Base-by-base conservation (phyloP, 2,329 filamentous ascomycete genomes). In the Lasiodiplodia sp. region DNA sequence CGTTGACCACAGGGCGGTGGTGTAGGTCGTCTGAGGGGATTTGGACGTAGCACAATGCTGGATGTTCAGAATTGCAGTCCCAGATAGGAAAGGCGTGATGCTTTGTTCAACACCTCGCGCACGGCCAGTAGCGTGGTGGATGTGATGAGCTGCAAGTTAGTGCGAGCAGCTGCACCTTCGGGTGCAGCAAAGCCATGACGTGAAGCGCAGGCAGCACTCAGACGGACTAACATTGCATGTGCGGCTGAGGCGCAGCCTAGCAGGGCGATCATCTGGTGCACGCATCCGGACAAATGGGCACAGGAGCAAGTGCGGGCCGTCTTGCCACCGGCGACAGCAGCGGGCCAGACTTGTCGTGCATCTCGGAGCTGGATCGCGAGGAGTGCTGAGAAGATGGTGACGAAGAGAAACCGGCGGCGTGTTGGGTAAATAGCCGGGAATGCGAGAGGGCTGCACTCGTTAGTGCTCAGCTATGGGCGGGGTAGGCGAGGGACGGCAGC, bases 221-320 rank as follows among this genome's bases (percentile, higher is more conserved):
- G 18, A 31, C 23, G 11, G 28, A 31, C 25, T 25, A 18, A 51
- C 18, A 38, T 34, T 52, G 60, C 44, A 64, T 64, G 47, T 64
- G 60, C 60, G 60, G 60, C 60, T 64, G 60, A 64, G 60, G 44
- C 60, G 60, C 60, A 52, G 60, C 2, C 44, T 38, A 38, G 37
- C 60, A 52, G 51, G 44, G 31, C 60, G 60, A 52, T 28, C 44
- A 18, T 52, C 47, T 52, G 60, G 60, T 14, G 37, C 18, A 31
- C 60, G 47, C 47, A 64, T 23, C 28, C 60, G 60, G 60, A 52
- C 44, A 49, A 51, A 52, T 37, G 60, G 60, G 44, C 11, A 31
- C 60, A 37, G 58, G 47, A 47, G 60, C 51, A 37, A 64, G 60
- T 49, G 60, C 60, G 60, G 60, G 60, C 60, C 60, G 60, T 52